A percentile compares a stretch with the other conserved stretches of the same genome.
These are phyloP conservation scores for Sporisorium exsertum DNA, from an alignment of 1,284 basidiomycete genomes.

Conservation along the genomic window DNA sequence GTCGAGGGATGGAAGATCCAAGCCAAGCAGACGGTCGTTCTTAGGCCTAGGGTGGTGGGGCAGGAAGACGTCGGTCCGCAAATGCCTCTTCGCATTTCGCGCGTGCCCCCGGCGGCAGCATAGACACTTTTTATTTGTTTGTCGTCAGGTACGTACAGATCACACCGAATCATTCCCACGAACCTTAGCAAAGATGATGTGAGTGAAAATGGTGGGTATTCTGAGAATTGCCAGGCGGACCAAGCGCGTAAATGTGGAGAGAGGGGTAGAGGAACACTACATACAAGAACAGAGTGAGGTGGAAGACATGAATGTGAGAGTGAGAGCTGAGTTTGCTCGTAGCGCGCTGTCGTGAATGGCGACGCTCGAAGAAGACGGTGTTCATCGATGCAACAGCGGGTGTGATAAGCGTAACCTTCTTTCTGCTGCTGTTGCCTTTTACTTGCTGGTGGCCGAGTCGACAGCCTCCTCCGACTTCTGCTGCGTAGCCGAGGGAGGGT, in stretches of 20 bases:
- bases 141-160: neutral
- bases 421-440: neutral
- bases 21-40: slow-evolving; percentile 49
- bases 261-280: slow-evolving; percentile 1
- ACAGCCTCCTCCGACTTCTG: slow-evolving; percentile 21
- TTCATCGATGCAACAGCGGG: too few species aligned
- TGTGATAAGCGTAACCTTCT: neutral
- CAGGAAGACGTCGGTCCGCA: slow-evolving; percentile 58
- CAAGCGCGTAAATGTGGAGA: neutral
- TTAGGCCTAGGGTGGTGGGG: slow-evolving; percentile 40
- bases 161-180: neutral
- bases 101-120: slow-evolving; percentile 6
- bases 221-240: slow-evolving; percentile 32
- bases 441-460: slow-evolving; percentile 22
- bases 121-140: neutral
- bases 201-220: slow-evolving; percentile 18
- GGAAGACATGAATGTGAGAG: neutral
- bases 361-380: neutral
- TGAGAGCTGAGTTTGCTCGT: neutral
- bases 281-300: slow-evolving; percentile 7
- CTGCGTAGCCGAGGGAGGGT: slow-evolving; percentile 27
- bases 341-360: neutral
- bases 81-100: slow-evolving; percentile 50
- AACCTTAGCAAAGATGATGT: neutral
- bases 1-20: slow-evolving; percentile 56